These are phyloP conservation scores for Septoria linicola DNA, from an alignment of 2,329 filamentous ascomycete species.

Conservation along the genomic window DNA sequence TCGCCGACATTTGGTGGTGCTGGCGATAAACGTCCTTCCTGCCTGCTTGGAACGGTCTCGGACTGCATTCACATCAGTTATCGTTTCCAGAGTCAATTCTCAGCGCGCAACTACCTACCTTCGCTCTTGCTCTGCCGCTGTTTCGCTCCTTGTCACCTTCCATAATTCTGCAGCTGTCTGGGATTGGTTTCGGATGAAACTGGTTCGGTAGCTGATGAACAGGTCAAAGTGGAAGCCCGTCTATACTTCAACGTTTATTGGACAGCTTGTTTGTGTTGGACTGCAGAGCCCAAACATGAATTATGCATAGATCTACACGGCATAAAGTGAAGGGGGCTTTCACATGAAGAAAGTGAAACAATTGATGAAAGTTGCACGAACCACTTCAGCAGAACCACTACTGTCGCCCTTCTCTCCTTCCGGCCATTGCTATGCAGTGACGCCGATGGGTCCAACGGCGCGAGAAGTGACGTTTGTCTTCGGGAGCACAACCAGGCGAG, in stretches of 20 bases:
- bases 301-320: background rate
- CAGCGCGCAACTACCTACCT: background rate
- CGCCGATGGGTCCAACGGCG: background rate
- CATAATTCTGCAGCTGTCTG: background rate
- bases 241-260: too few relatives aligned
- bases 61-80: background rate
- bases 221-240: too few relatives aligned
- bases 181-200: background rate
- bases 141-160: slow-evolving; percentile 1
- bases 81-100: too few relatives aligned
- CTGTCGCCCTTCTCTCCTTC: too few relatives aligned
- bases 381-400: background rate
- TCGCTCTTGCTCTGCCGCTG: slow-evolving; percentile 9
- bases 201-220: background rate
- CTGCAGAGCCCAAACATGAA: too few relatives aligned
- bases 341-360: slow-evolving; percentile 1
- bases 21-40: slow-evolving; percentile 10
- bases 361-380: background rate
- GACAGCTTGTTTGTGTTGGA: too few relatives aligned
- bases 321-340: background rate
- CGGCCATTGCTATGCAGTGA: slow-evolving; percentile 1
- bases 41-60: slow-evolving; percentile 14
- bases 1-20: background rate
- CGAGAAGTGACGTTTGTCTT: slow-evolving; percentile 1
- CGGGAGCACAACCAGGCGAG: background rate